Evolutionary conservation across 306 rosid species (phyloP).

Genomic region (Prunus mira): DNA sequence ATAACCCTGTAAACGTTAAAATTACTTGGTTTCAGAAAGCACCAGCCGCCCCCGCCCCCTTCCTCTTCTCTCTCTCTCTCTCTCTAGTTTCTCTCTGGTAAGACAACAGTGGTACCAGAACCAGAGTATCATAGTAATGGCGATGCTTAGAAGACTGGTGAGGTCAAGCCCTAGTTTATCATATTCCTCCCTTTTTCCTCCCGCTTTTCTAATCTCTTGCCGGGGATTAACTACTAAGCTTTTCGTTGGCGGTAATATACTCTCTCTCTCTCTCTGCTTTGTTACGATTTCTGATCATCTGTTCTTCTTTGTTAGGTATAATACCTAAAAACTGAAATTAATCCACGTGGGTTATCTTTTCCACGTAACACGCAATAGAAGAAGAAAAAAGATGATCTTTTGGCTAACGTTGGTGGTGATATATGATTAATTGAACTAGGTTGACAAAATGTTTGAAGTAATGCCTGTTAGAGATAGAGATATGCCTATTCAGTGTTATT

Average conservation of each 20-base stretch:
- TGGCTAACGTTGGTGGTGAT: background rate
- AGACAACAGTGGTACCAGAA: background rate
- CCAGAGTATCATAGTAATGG: constrained; percentile 15
- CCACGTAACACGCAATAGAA: no score
- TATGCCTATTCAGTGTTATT: background rate
- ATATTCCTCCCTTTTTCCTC: constrained; percentile 28
- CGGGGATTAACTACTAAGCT: constrained; percentile 48
- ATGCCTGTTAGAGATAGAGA: background rate
- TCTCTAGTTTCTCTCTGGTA: background rate
- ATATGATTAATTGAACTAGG: background rate
- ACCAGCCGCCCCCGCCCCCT: background rate
- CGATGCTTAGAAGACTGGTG: constrained; percentile 28
- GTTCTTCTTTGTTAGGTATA: background rate
- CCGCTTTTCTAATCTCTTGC: constrained; percentile 34
- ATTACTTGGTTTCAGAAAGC: background rate
- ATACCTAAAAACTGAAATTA: background rate
- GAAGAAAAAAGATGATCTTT: background rate
- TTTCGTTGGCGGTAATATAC: constrained; percentile 45
- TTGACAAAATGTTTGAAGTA: constrained; percentile 12
- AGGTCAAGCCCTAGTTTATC: constrained; percentile 12
- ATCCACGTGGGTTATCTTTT: no score
- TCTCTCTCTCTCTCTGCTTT: background rate
- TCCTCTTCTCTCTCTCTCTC: background rate
- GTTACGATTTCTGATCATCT: background rate
- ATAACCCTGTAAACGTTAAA: background rate